These are phyloP conservation scores for Zea mays DNA, from an alignment of 176 grass and related monocot genomes.

Conservation along the genomic window DNA sequence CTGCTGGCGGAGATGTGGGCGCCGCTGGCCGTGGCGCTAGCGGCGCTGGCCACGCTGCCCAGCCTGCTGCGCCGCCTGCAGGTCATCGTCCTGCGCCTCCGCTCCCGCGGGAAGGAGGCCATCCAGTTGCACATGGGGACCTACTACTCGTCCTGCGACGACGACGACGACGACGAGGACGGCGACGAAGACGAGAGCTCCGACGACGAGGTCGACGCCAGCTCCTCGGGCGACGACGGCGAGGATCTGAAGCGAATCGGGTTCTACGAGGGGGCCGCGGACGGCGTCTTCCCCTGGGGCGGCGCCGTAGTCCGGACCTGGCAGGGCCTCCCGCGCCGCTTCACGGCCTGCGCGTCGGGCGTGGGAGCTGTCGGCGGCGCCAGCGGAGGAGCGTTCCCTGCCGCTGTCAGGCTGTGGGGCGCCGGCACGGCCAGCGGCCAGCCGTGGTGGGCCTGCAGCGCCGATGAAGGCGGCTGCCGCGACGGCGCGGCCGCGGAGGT, in stretches of 20 bases:
- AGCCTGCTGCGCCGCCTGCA: conserved; percentile 49
- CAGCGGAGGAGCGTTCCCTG: not conserved
- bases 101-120: conserved; percentile 51
- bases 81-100: conserved; percentile 52
- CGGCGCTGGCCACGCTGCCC: conserved; percentile 56
- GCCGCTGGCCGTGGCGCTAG: conserved; percentile 52
- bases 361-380: not conserved
- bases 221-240: conserved; percentile 34
- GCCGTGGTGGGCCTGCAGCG: conserved; percentile 40
- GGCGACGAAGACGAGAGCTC: not conserved
- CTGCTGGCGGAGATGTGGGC: conserved; percentile 59
- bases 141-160: conserved; percentile 47
- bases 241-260: conserved; percentile 31
- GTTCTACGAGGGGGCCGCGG: conserved; percentile 12
- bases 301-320: conserved; percentile 52
- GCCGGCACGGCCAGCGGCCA: conserved; percentile 43
- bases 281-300: conserved; percentile 46
- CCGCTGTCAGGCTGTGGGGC: conserved; percentile 38
- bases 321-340: conserved; percentile 33
- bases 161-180: not conserved
- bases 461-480: conserved; percentile 34
- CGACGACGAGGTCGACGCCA: not conserved
- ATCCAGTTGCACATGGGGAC: conserved; percentile 46
- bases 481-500: not conserved
- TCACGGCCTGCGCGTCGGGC: conserved; percentile 9